phyloP scores from a whole-genome alignment of 2,329 filamentous ascomycete species.

The Fusarium falciforme region DNA sequence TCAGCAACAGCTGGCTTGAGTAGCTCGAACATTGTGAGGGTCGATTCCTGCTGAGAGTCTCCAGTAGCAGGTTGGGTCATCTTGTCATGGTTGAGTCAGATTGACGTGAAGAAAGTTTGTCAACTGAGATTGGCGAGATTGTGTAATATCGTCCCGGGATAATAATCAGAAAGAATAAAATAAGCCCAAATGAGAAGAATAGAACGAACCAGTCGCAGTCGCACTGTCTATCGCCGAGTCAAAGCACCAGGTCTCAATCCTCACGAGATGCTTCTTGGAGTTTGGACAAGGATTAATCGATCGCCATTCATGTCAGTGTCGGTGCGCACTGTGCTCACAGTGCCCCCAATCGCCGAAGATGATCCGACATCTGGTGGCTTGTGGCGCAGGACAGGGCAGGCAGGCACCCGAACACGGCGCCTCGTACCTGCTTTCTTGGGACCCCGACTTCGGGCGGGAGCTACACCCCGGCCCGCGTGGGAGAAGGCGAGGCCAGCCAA shows the following conservation, averaged over 20 bases:
- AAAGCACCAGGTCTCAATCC: neutral
- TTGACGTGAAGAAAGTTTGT: neutral
- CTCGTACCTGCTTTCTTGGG: conserved; percentile 31
- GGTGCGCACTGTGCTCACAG: conserved; percentile 16
- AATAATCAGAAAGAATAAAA: neutral
- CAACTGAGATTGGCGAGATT: neutral
- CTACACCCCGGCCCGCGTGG: conserved; percentile 10
- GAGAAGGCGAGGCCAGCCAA: conserved; percentile 21
- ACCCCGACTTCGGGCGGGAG: conserved; percentile 17
- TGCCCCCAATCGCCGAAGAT: conserved; percentile 11
- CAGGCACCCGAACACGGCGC: neutral
- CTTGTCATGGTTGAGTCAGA: conserved; percentile 36
- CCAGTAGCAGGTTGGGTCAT: conserved; percentile 43
- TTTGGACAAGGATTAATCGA: conserved; percentile 33
- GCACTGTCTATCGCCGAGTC: neutral
- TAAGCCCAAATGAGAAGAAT: neutral
- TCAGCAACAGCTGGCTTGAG: conserved; percentile 54
- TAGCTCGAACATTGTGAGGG: conserved; percentile 57
- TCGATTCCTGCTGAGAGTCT: conserved; percentile 30
- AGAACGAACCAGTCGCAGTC: neutral
- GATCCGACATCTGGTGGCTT: conserved; percentile 14
- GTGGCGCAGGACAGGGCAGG: conserved; percentile 1
- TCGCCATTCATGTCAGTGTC: conserved; percentile 5
- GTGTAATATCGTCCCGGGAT: neutral
- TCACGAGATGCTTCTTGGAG: conserved; percentile 21